phyloP scores from a whole-genome alignment of 768 basidiomycete species.

The Collybia sp. region DNA sequence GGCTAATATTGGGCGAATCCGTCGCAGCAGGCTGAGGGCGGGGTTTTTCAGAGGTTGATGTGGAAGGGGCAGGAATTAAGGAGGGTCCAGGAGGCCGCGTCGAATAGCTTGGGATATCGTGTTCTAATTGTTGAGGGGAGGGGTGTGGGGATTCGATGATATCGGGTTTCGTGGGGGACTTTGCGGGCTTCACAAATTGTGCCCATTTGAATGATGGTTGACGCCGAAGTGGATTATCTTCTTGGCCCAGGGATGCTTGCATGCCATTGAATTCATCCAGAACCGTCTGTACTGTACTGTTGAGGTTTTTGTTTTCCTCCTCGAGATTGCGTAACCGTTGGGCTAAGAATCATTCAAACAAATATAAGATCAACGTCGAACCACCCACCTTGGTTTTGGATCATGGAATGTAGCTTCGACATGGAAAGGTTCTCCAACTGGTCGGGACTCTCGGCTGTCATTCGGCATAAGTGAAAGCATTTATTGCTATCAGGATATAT shows the following conservation, averaged over 20 bases:
- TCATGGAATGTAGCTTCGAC: constrained; percentile 59
- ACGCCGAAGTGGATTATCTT: constrained; percentile 46
- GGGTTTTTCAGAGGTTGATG: constrained; percentile 24
- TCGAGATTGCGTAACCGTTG: constrained; percentile 68
- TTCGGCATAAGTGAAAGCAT: constrained; percentile 4
- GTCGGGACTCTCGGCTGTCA: constrained; percentile 55
- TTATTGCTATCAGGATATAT: constrained; percentile 20
- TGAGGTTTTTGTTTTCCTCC: constrained; percentile 72
- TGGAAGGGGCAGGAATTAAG: constrained; percentile 15
- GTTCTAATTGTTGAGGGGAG: constrained; percentile 75
- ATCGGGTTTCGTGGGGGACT: constrained; percentile 78
- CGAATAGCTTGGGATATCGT: constrained; percentile 46
- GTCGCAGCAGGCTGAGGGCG: constrained; percentile 24
- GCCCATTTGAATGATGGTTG: constrained; percentile 92
- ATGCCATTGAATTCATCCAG: constrained; percentile 59
- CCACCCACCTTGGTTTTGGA: constrained; percentile 70
- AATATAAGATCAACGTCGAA: constrained; percentile 2
- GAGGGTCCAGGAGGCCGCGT: constrained; percentile 27
- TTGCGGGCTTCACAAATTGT: constrained; percentile 67
- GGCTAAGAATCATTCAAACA: constrained; percentile 32
- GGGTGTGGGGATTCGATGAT: constrained; percentile 68
- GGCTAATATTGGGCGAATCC: constrained; percentile 27
- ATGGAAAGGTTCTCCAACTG: constrained; percentile 49
- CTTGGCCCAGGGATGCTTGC: constrained; percentile 33
- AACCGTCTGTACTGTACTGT: constrained; percentile 54